Conservation (phyloP, 352 stramenopile species). For the Phytophthora tentaculata region DNA sequence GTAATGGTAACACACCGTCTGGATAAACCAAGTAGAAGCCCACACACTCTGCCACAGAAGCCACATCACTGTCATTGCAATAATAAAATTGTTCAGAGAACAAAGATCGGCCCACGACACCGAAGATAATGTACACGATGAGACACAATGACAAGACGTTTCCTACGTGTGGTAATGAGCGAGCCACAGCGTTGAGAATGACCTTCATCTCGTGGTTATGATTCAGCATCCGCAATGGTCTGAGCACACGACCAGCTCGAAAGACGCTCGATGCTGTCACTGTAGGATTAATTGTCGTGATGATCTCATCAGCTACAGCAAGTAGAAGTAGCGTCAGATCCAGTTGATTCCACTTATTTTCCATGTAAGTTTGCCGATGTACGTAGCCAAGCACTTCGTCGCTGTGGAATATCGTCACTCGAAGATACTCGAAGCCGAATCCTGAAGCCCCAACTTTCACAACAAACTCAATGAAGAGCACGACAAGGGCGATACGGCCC, state of each 20-base stretch:
- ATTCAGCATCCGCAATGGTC: conserved; percentile 74
- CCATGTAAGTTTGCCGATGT: conserved; percentile 73
- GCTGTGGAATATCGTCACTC: conserved; percentile 60
- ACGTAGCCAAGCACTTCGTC: conserved; percentile 74
- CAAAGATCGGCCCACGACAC: conserved; percentile 68
- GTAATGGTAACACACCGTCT: conserved; percentile 53
- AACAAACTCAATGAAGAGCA: conserved; percentile 67
- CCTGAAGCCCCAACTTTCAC: conserved; percentile 60
- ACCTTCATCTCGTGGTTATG: conserved; percentile 83
- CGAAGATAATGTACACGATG: conserved; percentile 83
- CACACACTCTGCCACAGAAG: conserved; percentile 50
- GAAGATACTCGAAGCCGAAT: conserved; percentile 73
- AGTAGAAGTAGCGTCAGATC: conserved; percentile 67
- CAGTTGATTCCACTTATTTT: conserved; percentile 81
- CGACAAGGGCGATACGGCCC: conserved; percentile 54
- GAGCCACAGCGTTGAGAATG: conserved; percentile 72
- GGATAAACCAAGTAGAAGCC: conserved; percentile 60
- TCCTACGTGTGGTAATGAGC: conserved; percentile 72
- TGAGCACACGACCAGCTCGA: conserved; percentile 66
- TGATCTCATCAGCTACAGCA: conserved; percentile 61
- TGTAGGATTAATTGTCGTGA: conserved; percentile 48
- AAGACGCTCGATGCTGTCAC: conserved; percentile 66
- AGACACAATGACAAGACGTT: conserved; percentile 77
- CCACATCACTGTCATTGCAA: conserved; percentile 62
- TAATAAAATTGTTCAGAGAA: conserved; percentile 73